Evolutionary conservation across 169 alveolate genomes (phyloP).

Genomic region (Plasmodium berghei): DNA sequence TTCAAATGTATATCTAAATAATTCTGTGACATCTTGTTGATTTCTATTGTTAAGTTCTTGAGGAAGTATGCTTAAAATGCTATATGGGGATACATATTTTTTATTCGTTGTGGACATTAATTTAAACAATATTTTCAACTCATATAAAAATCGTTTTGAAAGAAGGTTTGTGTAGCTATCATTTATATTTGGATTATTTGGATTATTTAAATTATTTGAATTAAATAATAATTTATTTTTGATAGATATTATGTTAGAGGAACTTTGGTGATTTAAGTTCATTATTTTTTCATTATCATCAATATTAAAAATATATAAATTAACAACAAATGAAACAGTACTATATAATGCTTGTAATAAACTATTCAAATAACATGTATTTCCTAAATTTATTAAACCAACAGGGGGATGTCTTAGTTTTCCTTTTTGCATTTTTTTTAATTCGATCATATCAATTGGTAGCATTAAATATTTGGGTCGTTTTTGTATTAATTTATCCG

Average conservation of each 20-base stretch:
- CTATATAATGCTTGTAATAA: slow-evolving; percentile 94
- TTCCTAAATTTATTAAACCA: slow-evolving; percentile 94
- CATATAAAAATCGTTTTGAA: slow-evolving; percentile 18
- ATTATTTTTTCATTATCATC: background rate
- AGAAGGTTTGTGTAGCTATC: background rate
- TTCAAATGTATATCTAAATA: slow-evolving; percentile 79
- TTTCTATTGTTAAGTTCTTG: slow-evolving; percentile 71
- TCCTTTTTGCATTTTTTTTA: slow-evolving; percentile 39
- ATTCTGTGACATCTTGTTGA: slow-evolving; percentile 89
- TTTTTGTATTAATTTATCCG: background rate
- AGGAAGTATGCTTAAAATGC: slow-evolving; percentile 80
- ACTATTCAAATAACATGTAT: slow-evolving; percentile 97
- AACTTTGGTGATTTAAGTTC: background rate
- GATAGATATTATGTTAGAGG: background rate
- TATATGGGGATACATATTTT: slow-evolving; percentile 72
- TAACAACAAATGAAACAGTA: slow-evolving; percentile 86
- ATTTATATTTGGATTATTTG: background rate
- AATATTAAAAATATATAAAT: slow-evolving; percentile 48
- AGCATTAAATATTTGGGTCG: slow-evolving; percentile 55
- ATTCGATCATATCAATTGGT: slow-evolving; percentile 6
- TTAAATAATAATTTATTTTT: background rate
- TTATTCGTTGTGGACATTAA: slow-evolving; percentile 79
- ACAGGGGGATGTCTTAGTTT: slow-evolving; percentile 62
- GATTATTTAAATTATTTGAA: background rate
- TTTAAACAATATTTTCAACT: slow-evolving; percentile 71